Evolutionary conservation across 306 rosid species (phyloP), one percentile per base, ranked within the genome.

Genomic region (Vigna hirtella): DNA sequence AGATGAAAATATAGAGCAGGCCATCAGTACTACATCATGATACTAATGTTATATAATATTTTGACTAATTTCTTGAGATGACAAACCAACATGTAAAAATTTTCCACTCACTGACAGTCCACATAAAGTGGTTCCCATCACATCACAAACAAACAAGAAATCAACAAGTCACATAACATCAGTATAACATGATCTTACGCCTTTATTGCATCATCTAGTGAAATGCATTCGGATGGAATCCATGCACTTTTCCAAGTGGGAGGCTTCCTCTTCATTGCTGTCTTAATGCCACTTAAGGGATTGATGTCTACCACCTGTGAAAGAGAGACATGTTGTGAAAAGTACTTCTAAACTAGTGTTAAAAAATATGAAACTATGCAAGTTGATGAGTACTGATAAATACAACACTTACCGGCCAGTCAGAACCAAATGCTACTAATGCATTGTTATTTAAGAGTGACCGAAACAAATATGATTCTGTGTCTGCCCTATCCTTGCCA

Each of bases 401-500:
- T 18, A 32, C 55, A 58, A 20, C 24, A 81, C 96, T 89, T 83
- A 91, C 96, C 6, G 97, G 97, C 90, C 96, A 91, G 82, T 91
- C 96, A 58, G 98, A 94, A 80, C 97, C 97, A 85, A 91, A 85
- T 55, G 90, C 87, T 80, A 94, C 76, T 14, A 48, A 79, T 47
- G 85, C 90, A 79, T 80, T 89, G 80, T 88, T 69, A 69, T 70
- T 76, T 67, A 90, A 63, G 52, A 94, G 93, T 42, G 96, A 89
- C 72, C 57, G 78, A 52, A 91, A 94, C 51, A 91, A 75, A 83
- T 86, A 94, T 10, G 97, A 90, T 53, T 73, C 96, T 61, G 69
- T 90, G 72, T 87, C 89, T 75, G 97, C 97, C 86, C 98, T 94
- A 65, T 90, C 89, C 56, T 72, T 28, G 84, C 97, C 98, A 73